Base-by-base conservation (phyloP, 176 grass and related monocot genomes). In the Melocanna baccifera region DNA sequence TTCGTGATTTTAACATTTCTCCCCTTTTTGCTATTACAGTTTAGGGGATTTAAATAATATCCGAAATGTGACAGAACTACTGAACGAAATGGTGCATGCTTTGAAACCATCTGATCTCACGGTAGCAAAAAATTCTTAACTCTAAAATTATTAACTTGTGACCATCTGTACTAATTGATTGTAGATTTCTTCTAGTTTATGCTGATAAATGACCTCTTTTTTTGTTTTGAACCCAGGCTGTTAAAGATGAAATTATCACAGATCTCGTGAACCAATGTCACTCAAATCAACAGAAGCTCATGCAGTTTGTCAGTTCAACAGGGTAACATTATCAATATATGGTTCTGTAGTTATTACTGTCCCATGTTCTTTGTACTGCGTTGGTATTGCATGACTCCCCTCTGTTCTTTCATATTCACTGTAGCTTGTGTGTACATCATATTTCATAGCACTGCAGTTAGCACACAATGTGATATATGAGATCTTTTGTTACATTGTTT, bases 71-170 rank as follows among this genome's bases (percentile, higher is more conserved):
- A 83, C 85, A 63, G 89, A 95, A 59, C 89, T 98, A 48, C 75
- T 98, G 58, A 89, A 43, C 45, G 93, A 98, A 57, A 98, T 98
- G 96, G 62, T 95, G 83, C 84, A 87, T 90, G 96, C 91, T 87
- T 80, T 92, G 67, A 92, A 94, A 64, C 89, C 93, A 83, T 71
- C 84, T 62, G 88, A 95, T 87, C 86, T 13, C 63, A 79, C 7
- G 81, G 96, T 98, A 91, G 41, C 69, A 74, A 81, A 68, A 47
- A 40, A 83, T 29, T 76, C 7, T 86, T 30, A 76, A 20, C 20
- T 55, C 52, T 23, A 71, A 81, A 19, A 57, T 40, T 67, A 2
- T 82, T 69, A 16, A 63, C 43, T 73, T 47, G 12, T 82, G 29
- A 19, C 45, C 12, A 67, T 83, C 57, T 47, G 16, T 22, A 20